A percentile compares a stretch with the other conserved stretches of the same genome.
These are phyloP conservation scores for Cyclotella kingstonii DNA, from an alignment of 108 stramenopile species.

Conservation along the genomic window DNA sequence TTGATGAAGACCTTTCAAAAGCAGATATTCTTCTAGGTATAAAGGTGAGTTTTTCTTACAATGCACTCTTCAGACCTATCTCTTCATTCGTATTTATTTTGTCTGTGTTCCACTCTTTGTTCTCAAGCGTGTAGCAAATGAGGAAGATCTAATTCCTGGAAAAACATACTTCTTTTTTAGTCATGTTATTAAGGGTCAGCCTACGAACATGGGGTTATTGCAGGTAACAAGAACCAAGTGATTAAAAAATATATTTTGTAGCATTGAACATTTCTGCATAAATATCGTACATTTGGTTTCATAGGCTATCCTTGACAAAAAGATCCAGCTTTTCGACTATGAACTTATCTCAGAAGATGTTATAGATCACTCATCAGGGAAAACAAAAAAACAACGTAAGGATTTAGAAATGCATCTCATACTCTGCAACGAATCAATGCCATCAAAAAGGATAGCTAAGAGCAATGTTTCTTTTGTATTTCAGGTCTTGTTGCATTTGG, in stretches of 20 bases:
- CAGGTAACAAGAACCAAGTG: slow-evolving; percentile 6
- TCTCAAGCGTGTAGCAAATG: slow-evolving; percentile 43
- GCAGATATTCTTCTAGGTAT: slow-evolving; percentile 80
- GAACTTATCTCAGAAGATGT: slow-evolving; percentile 65
- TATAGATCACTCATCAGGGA: slow-evolving; percentile 16
- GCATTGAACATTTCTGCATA: neutral
- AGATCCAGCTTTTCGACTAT: slow-evolving; percentile 81
- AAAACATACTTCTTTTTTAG: slow-evolving; percentile 84
- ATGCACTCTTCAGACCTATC: neutral
- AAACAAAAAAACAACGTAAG: slow-evolving; percentile 46
- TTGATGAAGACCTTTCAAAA: slow-evolving; percentile 60
- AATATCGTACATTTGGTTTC: slow-evolving; percentile 5
- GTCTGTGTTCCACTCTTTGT: neutral
- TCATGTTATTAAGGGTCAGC: slow-evolving; percentile 84
- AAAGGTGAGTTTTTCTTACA: slow-evolving; percentile 32
- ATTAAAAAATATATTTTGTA: neutral
- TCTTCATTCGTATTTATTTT: neutral
- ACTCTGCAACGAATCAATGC: neutral
- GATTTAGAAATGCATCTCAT: neutral
- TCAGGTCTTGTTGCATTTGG: slow-evolving; percentile 80
- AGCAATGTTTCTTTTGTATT: too few species aligned
- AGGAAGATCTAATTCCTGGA: slow-evolving; percentile 41
- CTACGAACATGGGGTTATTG: slow-evolving; percentile 73
- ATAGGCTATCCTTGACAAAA: slow-evolving; percentile 58
- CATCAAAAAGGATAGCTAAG: too few species aligned